Base-by-base conservation (phyloP, 2,329 filamentous ascomycete species). In the Eurotiales sp. region DNA sequence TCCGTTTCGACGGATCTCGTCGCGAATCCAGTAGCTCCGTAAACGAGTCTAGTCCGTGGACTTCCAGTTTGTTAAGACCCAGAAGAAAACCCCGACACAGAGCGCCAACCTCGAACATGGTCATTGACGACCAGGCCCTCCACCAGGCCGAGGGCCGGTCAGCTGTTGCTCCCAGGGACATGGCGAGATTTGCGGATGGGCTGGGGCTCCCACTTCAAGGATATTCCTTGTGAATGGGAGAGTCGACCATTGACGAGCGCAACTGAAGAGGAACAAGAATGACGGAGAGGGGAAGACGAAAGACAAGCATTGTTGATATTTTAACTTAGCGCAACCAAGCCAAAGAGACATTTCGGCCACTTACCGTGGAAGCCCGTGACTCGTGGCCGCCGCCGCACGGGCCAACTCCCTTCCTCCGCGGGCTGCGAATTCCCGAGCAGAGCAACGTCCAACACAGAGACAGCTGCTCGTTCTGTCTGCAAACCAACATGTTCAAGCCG, bases 51-150 rank as follows among this genome's bases (percentile, higher is more conserved):
- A 95, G 74, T 1, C 92, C 92, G 60, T 84, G 78, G 4, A 88
- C 82, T 67, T 96, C 85, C 42, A 90, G 84, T 22, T 77, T 80
- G 67, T 87, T 95, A 56, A 92, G 69, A 0, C 81, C 82, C 58
- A 84, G 86, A 39, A 96, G 72, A 64, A 97, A 96, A 2, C 75
- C 77, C 55, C 88, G 82, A 51, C 83, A 89, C 6, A 95, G 58
- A 23, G 84, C 71, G 43, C 85, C 87, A 0, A 89, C 85, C 10
- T 85, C 69, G 60, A 87, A 85, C 79, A 96, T 89, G 32, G 87
- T 80, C 56, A 84, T 73, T 46, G 84, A 77, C n/a, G 90, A 95
- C 30, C 80, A 80, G 50, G 84, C 72, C 56, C 88, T 86, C 86
- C 87, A 90, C 43, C 71, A 64, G 48, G 68, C 59, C 49, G 72